Evolutionary conservation across 352 stramenopile species (phyloP), one percentile per base, ranked within the genome.

Genomic region (Peronosclerospora sorghi): DNA sequence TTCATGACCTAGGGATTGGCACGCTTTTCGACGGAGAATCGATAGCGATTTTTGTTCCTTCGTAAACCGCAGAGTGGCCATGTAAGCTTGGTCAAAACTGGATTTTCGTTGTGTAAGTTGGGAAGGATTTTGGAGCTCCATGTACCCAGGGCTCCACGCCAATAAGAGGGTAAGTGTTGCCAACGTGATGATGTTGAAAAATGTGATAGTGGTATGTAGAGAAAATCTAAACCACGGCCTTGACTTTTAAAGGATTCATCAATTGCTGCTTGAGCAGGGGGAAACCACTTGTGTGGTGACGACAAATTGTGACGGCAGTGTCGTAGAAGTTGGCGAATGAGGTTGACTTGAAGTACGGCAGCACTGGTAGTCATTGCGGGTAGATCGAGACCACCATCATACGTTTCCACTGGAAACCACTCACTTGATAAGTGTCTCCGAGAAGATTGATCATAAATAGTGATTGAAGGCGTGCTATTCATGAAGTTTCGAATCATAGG

Each of bases 251-350:
- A 37, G 0, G 23, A 36, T 6, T 0, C 1, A 19, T 47, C 30
- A 32, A 38, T 27, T 1, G 29, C 29, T 8, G 8, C 14, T 41
- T 43, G n/a, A 9, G 20, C 45, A 0, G 45, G 29, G 13, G 41
- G 9, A 37, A 53, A 47, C 37, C 20, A 46, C 15, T 47, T 53
- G 8, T 20, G 29, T 5, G 30, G 29, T 2, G 8, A n/a, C 3
- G 18, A 5, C 1, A 32, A 8, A 19, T 39, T 30, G 7, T 26
- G 20, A 13, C 37, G 21, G 5, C 37, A 38, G n/a, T 47, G 21
- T 6, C 38, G 14, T 34, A 42, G 36, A 17, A 53, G 20, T 10
- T 53, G 37, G 7, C 29, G 19, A 10, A 52, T 52, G 2, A 51
- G 32, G 15, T 52, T 41, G 2, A 52, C 45, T 36, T 45, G 28